Conservation (phyloP, 208 protist species). For the Trypanosoma melophagium region DNA sequence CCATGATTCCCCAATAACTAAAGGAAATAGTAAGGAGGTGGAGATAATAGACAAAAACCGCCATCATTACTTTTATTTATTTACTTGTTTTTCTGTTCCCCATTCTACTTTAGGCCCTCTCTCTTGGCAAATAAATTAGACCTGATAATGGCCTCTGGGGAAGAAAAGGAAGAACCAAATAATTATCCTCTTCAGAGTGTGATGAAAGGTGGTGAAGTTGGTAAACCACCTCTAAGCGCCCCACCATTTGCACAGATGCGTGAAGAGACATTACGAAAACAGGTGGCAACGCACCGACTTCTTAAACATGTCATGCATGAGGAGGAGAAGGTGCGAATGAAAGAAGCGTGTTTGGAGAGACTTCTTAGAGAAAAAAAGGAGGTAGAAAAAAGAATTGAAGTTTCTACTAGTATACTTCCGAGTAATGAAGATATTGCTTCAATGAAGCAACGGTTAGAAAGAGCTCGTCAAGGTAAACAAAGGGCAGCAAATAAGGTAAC, state of each 20-base stretch:
- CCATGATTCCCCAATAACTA: no score
- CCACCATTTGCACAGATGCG: not conserved
- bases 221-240: not conserved
- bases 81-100: no score
- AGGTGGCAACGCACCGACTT: not conserved
- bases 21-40: no score
- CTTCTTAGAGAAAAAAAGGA: slow-evolving; percentile 9
- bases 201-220: no score
- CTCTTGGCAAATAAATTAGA: no score
- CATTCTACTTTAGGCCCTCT: no score
- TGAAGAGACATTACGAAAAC: slow-evolving; percentile 1
- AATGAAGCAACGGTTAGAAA: slow-evolving; percentile 3
- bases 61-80: no score
- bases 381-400: slow-evolving; percentile 2
- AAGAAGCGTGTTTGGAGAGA: not conserved
- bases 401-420: not conserved
- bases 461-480: not conserved
- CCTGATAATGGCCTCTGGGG: no score
- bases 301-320: not conserved
- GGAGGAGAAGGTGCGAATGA: slow-evolving; percentile 2
- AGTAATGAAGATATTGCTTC: not conserved
- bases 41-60: no score
- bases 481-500: slow-evolving; percentile 3
- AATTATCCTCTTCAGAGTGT: not conserved
- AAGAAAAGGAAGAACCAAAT: no score